phyloP scores from a whole-genome alignment of 768 basidiomycete species.

The Mycena albidolilacea region DNA sequence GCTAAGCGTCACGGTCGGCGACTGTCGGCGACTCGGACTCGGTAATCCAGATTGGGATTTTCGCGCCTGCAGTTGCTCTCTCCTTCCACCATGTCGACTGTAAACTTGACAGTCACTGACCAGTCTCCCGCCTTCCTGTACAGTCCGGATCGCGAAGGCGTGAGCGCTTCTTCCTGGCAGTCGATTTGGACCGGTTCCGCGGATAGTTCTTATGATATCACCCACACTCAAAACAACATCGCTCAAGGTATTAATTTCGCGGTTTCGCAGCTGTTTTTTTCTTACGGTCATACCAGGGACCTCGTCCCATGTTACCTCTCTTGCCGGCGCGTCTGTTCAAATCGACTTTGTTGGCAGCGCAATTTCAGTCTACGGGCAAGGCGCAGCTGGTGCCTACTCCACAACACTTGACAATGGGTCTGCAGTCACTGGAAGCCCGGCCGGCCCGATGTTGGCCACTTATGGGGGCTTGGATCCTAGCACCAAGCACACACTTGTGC shows the following conservation, averaged over 20 bases:
- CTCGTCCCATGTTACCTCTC: conserved; percentile 35
- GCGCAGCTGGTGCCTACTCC: conserved; percentile 36
- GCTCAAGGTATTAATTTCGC: not conserved
- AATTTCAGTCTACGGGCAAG: conserved; percentile 35
- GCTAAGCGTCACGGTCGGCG: too few species aligned
- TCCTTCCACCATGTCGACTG: conserved; percentile 17
- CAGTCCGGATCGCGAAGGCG: conserved; percentile 37
- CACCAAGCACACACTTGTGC: conserved; percentile 36
- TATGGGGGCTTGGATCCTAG: conserved; percentile 33
- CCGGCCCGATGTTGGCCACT: conserved; percentile 32
- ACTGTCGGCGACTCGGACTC: too few species aligned
- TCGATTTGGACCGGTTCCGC: conserved; percentile 35
- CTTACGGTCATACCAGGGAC: conserved; percentile 19
- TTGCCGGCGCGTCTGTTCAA: conserved; percentile 34
- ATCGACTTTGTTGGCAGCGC: conserved; percentile 39
- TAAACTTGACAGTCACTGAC: conserved; percentile 40
- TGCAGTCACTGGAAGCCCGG: conserved; percentile 16
- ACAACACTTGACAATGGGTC: conserved; percentile 36
- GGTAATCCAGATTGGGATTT: not conserved
- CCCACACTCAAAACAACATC: conserved; percentile 31
- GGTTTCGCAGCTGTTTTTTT: not conserved
- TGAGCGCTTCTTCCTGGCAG: conserved; percentile 27
- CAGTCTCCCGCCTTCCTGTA: conserved; percentile 31
- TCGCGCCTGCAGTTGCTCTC: not conserved
- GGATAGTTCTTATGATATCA: conserved; percentile 36